Evolutionary conservation across 2,329 filamentous ascomycete genomes (phyloP).

Genomic region (Neurospora crassa): DNA sequence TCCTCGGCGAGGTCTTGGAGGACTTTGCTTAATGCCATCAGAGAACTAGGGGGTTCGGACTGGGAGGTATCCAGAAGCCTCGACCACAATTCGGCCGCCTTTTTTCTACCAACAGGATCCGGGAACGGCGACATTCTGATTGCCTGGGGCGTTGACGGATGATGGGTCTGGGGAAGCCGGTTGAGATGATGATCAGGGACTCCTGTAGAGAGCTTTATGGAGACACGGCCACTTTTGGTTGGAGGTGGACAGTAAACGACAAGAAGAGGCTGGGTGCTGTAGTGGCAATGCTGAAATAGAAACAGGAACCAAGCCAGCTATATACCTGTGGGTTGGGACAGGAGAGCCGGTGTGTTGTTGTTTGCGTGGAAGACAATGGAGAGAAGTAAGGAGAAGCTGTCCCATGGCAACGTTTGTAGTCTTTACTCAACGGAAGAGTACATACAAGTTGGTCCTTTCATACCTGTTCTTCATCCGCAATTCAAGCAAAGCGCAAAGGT

Average conservation of each 20-base stretch:
- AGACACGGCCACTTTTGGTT: background rate
- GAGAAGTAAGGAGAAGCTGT: background rate
- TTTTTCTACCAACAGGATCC: background rate
- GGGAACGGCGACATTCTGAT: background rate
- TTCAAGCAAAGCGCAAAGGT: background rate
- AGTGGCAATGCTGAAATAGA: fast-evolving
- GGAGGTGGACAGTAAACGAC: background rate
- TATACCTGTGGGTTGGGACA: background rate
- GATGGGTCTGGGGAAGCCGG: background rate
- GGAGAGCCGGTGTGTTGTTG: background rate
- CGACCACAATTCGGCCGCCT: background rate
- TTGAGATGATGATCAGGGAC: background rate
- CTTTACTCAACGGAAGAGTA: background rate
- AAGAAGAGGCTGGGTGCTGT: fast-evolving
- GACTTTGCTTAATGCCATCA: too few relatives aligned
- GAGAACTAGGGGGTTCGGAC: too few relatives aligned
- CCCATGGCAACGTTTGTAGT: background rate
- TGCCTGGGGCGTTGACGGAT: background rate
- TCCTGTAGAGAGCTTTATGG: background rate
- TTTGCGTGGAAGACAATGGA: background rate
- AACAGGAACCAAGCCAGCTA: too few relatives aligned
- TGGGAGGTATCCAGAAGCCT: too few relatives aligned
- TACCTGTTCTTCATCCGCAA: background rate
- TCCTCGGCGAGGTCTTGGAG: background rate
- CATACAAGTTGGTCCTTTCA: background rate